A percentile compares a stretch with the other conserved stretches of the same genome.
These are phyloP conservation scores for Populus trichocarpa DNA, from an alignment of 441 rosid species.

Conservation along the genomic window DNA sequence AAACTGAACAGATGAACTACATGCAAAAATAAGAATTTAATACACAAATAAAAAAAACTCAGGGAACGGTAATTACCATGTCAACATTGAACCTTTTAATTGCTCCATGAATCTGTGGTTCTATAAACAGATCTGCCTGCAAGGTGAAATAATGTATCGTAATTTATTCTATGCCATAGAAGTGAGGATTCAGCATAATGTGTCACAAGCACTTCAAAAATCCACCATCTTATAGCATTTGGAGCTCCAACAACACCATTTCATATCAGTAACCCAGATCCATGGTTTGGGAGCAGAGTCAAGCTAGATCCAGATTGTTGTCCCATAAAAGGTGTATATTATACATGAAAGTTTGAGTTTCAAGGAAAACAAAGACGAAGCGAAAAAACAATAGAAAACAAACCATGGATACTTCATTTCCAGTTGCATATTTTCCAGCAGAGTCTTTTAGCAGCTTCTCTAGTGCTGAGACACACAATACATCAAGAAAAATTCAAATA, in stretches of 20 bases:
- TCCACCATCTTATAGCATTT: neutral
- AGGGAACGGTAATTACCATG: conserved; percentile 46
- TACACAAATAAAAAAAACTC: neutral
- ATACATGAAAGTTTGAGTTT: neutral
- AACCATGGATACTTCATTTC: conserved; percentile 70
- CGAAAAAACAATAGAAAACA: conserved; percentile 8
- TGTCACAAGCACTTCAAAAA: neutral
- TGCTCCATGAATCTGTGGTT: conserved; percentile 58
- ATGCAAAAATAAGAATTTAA: neutral
- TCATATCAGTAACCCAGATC: neutral
- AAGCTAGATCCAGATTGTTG: neutral
- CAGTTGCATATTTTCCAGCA: conserved; percentile 72
- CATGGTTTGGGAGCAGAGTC: neutral
- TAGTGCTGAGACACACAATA: conserved; percentile 45
- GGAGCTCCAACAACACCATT: neutral
- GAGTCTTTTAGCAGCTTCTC: conserved; percentile 60
- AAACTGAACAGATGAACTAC: neutral
- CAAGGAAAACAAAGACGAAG: conserved; percentile 7
- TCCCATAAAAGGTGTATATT: neutral
- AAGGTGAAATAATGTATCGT: neutral
- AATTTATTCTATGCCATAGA: neutral
- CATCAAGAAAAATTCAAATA: conserved; percentile 9
- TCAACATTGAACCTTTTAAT: conserved; percentile 53
- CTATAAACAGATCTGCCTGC: conserved; percentile 85
- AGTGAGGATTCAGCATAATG: neutral